Base-by-base conservation (phyloP, 2,329 filamentous ascomycete species). In the Fusarium torreyae region DNA sequence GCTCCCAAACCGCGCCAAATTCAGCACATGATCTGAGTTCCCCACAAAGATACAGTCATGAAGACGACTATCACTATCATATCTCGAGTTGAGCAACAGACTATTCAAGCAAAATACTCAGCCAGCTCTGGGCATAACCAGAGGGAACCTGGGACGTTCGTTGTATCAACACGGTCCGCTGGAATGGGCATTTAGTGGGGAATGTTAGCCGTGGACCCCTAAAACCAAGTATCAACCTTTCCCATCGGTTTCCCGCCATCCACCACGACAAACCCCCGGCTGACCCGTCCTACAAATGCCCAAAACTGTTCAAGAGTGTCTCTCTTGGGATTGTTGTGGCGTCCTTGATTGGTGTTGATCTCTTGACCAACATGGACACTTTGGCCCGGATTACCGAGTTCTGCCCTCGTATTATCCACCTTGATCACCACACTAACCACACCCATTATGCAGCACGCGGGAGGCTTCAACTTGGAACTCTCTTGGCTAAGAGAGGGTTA, bases 321-420 rank as follows among this genome's bases (percentile, higher is more conserved):
- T 68, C 57, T 33, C 52, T 58, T 59, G 36, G 49, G 43, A 26
- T 20, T 52, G 6, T 48, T 48, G 36, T 54, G 67, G 51, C 44
- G 40, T 28, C 43, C 22, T 54, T 63, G 42, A 70, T 70, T 69
- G 67, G 67, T 20, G 46, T 56, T 67, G 51, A 52, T 68, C 54
- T 39, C 51, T 13, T 43, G 43, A 45, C 44, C 45, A 42, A 39
- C 26, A 67, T 52, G 49, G 49, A 51, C 31, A 17, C 45, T 57
- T 44, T 44, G 43, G 50, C 45, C 52, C 51, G 38, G 53, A 49
- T 68, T 70, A 39, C 54, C 57, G 48, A 67, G 56, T 45, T 44
- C 38, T 55, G 66, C 34, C 57, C 61, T 60, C 51, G 44, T 57
- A 49, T 59, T 72, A 68, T 70, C 68, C 70, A 70, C 65, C 46